phyloP scores from a whole-genome alignment of 2,329 filamentous ascomycete genomes.

The Penicillium griseofulvum region DNA sequence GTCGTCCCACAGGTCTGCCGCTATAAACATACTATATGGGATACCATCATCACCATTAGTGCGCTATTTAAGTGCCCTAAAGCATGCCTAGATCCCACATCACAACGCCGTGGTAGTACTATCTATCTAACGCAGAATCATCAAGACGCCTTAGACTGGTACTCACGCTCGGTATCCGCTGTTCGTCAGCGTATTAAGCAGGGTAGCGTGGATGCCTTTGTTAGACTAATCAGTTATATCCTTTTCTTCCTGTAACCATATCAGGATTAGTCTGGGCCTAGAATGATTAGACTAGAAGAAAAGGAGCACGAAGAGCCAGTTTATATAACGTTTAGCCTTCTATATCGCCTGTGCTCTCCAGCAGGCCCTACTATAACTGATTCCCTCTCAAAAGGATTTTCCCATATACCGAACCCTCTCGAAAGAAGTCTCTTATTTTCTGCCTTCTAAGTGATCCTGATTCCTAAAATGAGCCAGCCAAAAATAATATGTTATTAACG shows the following conservation, averaged over 20 bases:
- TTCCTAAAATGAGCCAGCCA: not conserved
- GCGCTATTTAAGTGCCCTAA: slow-evolving; percentile 33
- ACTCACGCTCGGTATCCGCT: slow-evolving; percentile 30
- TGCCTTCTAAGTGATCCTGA: not conserved
- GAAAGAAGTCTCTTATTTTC: not conserved
- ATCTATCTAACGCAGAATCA: slow-evolving; percentile 17
- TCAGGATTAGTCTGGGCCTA: slow-evolving; percentile 6
- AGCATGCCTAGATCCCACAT: slow-evolving; percentile 10
- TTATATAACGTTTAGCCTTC: slow-evolving; percentile 11
- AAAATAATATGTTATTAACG: not conserved
- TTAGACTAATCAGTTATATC: slow-evolving; percentile 33
- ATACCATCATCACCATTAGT: slow-evolving; percentile 41
- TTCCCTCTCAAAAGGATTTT: slow-evolving; percentile 13
- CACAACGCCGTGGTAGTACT: not conserved
- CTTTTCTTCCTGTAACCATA: slow-evolving; percentile 28
- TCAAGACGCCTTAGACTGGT: slow-evolving; percentile 31
- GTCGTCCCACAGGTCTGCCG: slow-evolving; percentile 37
- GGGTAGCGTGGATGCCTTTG: slow-evolving; percentile 24
- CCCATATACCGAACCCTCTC: slow-evolving; percentile 2
- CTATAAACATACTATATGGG: slow-evolving; percentile 38
- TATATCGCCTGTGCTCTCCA: slow-evolving; percentile 11
- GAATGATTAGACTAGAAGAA: slow-evolving; percentile 11
- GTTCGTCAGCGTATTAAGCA: slow-evolving; percentile 26
- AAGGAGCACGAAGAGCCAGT: slow-evolving; percentile 5
- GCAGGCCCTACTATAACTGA: slow-evolving; percentile 5